Percentiles rank a stretch among this genome's conserved stretches.
Conservation (phyloP, 2,329 filamentous ascomycete genomes). For the Atkinsonella hypoxylon region DNA sequence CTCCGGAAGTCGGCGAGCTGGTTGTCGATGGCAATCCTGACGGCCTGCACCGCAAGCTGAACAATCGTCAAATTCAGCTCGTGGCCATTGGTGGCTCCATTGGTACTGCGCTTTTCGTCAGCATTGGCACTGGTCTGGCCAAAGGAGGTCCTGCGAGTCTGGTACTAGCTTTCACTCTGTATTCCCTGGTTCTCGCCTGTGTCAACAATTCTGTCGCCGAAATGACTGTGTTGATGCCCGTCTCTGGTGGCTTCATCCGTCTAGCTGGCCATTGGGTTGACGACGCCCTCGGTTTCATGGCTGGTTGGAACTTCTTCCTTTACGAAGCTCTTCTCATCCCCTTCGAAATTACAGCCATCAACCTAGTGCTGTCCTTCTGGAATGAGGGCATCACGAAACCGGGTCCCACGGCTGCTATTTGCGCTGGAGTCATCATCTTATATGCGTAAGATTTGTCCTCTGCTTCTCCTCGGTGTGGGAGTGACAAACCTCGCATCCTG, state of each 20-base stretch:
- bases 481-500: background rate
- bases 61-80: slow-evolving; percentile 44
- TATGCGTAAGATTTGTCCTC: slow-evolving; percentile 37
- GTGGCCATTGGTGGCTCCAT: slow-evolving; percentile 48
- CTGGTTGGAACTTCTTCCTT: slow-evolving; percentile 33
- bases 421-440: slow-evolving; percentile 40
- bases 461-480: background rate
- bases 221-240: slow-evolving; percentile 51
- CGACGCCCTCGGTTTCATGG: slow-evolving; percentile 48
- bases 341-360: slow-evolving; percentile 31
- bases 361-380: slow-evolving; percentile 30
- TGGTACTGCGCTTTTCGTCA: slow-evolving; percentile 47
- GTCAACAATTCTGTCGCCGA: slow-evolving; percentile 56
- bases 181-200: slow-evolving; percentile 42
- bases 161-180: slow-evolving; percentile 46
- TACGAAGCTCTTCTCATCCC: slow-evolving; percentile 31
- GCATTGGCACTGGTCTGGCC: slow-evolving; percentile 43
- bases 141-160: slow-evolving; percentile 35
- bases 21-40: slow-evolving; percentile 21
- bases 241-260: slow-evolving; percentile 52
- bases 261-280: slow-evolving; percentile 54
- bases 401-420: slow-evolving; percentile 54
- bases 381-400: slow-evolving; percentile 39
- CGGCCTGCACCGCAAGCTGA: slow-evolving; percentile 34
- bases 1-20: slow-evolving; percentile 16